phyloP scores from a whole-genome alignment of 306 rosid species.

The Luffa aegyptiaca region DNA sequence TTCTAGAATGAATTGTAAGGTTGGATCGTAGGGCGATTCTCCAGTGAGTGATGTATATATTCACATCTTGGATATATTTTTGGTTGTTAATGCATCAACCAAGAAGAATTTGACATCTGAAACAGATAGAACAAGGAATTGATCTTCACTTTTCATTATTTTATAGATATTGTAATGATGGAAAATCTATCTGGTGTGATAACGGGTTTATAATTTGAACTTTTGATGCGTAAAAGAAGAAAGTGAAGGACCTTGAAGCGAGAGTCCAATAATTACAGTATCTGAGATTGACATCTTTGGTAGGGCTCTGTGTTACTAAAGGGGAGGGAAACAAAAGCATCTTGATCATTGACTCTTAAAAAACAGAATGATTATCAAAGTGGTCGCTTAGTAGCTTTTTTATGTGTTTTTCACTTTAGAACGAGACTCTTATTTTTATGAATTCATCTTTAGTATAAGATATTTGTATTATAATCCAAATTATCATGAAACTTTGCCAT shows the following conservation, averaged over 20 bases:
- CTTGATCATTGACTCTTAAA: neutral
- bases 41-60: neutral
- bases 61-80: neutral
- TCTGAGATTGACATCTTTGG: neutral
- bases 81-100: neutral
- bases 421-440: neutral
- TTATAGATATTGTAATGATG: neutral
- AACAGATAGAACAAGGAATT: neutral
- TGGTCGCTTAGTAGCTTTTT: neutral
- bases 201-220: neutral
- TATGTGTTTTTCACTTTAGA: neutral
- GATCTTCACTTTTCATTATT: neutral
- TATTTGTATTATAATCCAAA: neutral
- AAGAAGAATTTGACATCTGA: neutral
- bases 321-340: neutral
- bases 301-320: neutral
- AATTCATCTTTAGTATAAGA: neutral
- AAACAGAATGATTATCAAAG: neutral
- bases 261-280: neutral
- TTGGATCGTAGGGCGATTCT: neutral
- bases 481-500: no score
- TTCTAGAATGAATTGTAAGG: neutral
- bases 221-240: neutral
- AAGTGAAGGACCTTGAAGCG: neutral
- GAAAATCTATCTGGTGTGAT: neutral